phyloP scores from a whole-genome alignment of 179 eudicot species.

The Corrigiola litoralis region DNA sequence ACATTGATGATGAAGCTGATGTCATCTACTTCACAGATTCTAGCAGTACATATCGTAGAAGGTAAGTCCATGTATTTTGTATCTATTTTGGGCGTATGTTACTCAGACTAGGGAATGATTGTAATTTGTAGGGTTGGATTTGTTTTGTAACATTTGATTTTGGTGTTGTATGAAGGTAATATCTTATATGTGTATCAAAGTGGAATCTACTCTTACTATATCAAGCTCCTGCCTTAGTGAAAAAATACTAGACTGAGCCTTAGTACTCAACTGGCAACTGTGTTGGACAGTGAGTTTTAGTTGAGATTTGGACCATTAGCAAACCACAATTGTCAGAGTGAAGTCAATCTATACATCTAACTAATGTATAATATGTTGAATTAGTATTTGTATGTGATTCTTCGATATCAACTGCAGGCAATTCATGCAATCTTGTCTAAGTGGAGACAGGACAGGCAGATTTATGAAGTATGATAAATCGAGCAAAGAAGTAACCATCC shows the following conservation, averaged over 20 bases:
- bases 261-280: too few relatives aligned
- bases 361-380: too few relatives aligned
- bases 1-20: constrained; percentile 39
- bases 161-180: too few relatives aligned
- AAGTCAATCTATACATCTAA: too few relatives aligned
- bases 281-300: background rate
- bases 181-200: too few relatives aligned
- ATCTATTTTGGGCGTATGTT: background rate
- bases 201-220: background rate
- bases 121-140: too few relatives aligned
- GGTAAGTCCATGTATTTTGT: constrained; percentile 11
- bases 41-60: constrained; percentile 32
- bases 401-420: constrained; percentile 21
- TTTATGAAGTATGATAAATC: constrained; percentile 43
- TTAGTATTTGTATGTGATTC: too few relatives aligned
- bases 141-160: too few relatives aligned
- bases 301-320: background rate
- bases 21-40: constrained; percentile 51
- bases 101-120: background rate
- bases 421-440: constrained; percentile 28
- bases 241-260: too few relatives aligned
- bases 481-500: constrained; percentile 34
- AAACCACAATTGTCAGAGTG: too few relatives aligned
- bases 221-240: too few relatives aligned
- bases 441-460: constrained; percentile 49